Evolutionary conservation across 139 green algal species (phyloP), one percentile per base, ranked within the genome.

Genomic region (Ettlia oleoabundans): DNA sequence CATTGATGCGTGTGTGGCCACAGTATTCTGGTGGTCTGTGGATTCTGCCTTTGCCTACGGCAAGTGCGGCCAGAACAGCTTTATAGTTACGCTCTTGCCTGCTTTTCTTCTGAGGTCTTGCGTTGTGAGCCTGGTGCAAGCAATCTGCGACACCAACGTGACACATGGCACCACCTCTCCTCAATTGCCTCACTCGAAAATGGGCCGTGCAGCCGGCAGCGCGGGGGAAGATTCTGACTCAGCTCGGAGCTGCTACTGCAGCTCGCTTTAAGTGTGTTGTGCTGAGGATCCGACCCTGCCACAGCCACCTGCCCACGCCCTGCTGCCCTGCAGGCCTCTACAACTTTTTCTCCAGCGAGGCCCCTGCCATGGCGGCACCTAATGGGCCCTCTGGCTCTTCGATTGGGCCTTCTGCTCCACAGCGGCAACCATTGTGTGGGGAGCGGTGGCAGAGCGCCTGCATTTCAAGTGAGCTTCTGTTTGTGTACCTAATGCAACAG

Each of bases 41-140:
- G 93, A 92, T 6, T 93, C 88, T 37, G 90, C 88, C 1, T 94
- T 96, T 73, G 85, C 88, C 9, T 90, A 93, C 73, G 93, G 91
- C 8, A 68, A 52, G 18, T 81, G 76, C 38, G 52, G 67, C 8
- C 47, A 65, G 32, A 86, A 83, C 6, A 86, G 85, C n/a, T 85
- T 93, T 40, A 87, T 94, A 8, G 90, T 89, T 38, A 9, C n/a
- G n/a, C n/a, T n/a, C n/a, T n/a, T n/a, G n/a, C n/a, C n/a, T n/a
- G n/a, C n/a, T n/a, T n/a, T n/a, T n/a, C n/a, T n/a, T n/a, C n/a
- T n/a, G n/a, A n/a, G n/a, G n/a, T n/a, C n/a, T n/a, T n/a, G n/a
- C n/a, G n/a, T n/a, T n/a, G n/a, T n/a, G n/a, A n/a, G n/a, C n/a
- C n/a, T n/a, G n/a, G n/a, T n/a, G 33, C 21, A 5, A 8, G 38